Evolutionary conservation across 805 yeast genomes (phyloP), one percentile per base, ranked within the genome.

Genomic region (Candida silvatica): DNA sequence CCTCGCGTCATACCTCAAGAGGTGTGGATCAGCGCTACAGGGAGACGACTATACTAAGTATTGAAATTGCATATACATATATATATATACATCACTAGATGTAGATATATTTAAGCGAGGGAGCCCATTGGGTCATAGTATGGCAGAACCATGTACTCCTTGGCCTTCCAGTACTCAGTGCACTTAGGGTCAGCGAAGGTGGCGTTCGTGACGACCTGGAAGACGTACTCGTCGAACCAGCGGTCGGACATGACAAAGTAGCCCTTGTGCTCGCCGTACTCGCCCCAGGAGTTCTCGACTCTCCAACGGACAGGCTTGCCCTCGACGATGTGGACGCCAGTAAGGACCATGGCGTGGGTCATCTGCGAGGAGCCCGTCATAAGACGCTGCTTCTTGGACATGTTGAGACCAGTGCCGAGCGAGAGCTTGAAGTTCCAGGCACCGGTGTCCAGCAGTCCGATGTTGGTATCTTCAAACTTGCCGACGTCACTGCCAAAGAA

Each of bases 271-370:
- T 84, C 84, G 17, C 71, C 64, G 36, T 72, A 78, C 41, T 77
- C 74, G 41, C 88, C 88, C 88, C 88, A 80, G 1, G 88, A 80
- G 58, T 81, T 80, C 58, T 80, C 87, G 29, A 80, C 86, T 51
- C 74, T 70, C 74, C 84, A 80, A 49, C 86, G 70, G 18, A 71
- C 58, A 18, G 87, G 85, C 44, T 67, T 64, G 6, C 77, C 80
- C 23, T 65, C 58, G 26, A 56, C 42, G 20, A 86, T 55, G 56
- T 85, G 88, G 34, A 83, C 92, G 28, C 83, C 94, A 16, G 86
- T 77, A 42, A 85, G 69, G 6, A 78, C 75, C 95, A 85, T 85
- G 22, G 95, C 95, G 51, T 85, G 95, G 12, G 94, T 85, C 92
- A 86, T 83, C 46, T 74, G 67, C 17, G 88, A 79, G 5, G 62